phyloP scores from a whole-genome alignment of 2,329 filamentous ascomycete species.

The Plenodomus lindquistii region DNA sequence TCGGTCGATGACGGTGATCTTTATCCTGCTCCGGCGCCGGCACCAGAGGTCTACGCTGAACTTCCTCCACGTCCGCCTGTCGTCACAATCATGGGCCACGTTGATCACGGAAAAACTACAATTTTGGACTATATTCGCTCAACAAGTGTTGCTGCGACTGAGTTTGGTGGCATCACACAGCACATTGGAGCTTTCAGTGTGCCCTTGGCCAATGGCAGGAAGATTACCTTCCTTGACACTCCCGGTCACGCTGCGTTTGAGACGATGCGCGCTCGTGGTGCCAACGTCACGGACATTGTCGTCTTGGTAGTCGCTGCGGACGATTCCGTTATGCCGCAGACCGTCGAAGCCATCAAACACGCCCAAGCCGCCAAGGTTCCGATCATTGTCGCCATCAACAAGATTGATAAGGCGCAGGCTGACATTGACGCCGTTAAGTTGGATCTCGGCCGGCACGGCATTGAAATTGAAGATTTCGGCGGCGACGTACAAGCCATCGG shows the following conservation, averaged over 20 bases:
- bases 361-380: conserved; percentile 84
- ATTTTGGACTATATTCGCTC: conserved; percentile 92
- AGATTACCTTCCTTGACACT: conserved; percentile 95
- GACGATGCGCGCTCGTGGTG: conserved; percentile 92
- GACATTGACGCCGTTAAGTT: conserved; percentile 83
- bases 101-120: conserved; percentile 98
- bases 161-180: conserved; percentile 97
- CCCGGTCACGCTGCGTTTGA: conserved; percentile 95
- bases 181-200: conserved; percentile 98
- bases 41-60: conserved; percentile 61
- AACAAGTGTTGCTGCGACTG: conserved; percentile 84
- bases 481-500: conserved; percentile 91
- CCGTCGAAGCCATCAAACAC: conserved; percentile 93
- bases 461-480: conserved; percentile 93
- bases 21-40: conserved; percentile 59
- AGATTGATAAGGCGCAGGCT: conserved; percentile 86
- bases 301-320: conserved; percentile 95
- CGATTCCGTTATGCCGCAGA: conserved; percentile 97
- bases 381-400: conserved; percentile 97
- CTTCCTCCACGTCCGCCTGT: conserved; percentile 83
- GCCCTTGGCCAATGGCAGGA: conserved; percentile 76
- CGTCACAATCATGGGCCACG: conserved; percentile 98
- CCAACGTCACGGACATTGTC: conserved; percentile 95
- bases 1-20: conserved; percentile 70
- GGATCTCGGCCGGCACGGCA: conserved; percentile 79